Conservation (phyloP, 129 eudicot genomes). For the Centrapalus pauciflorus region DNA sequence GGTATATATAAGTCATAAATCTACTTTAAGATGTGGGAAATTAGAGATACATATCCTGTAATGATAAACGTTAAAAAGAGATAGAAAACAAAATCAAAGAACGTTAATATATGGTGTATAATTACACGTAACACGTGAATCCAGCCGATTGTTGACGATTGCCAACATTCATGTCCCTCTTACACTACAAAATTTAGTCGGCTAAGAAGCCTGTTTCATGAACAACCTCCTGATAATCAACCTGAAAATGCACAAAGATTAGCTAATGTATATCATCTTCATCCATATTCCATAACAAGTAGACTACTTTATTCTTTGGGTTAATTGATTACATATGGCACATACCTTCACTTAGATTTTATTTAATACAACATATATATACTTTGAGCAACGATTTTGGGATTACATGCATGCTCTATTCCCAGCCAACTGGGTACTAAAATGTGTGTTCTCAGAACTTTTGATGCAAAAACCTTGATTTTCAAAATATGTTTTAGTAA, state of each 20-base stretch:
- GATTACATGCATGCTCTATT: no score
- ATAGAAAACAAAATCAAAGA: background rate
- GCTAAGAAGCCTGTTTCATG: slow-evolving; percentile 16
- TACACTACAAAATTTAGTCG: slow-evolving; percentile 33
- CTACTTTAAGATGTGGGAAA: background rate
- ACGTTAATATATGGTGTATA: background rate
- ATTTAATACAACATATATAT: no score
- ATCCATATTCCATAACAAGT: no score
- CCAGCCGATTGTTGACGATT: background rate
- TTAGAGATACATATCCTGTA: slow-evolving; percentile 12
- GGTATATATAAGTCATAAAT: background rate
- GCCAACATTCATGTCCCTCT: slow-evolving; percentile 16
- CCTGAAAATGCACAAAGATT: slow-evolving; percentile 29
- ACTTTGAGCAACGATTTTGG: no score
- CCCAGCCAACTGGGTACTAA: no score
- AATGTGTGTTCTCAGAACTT: no score
- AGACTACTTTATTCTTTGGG: background rate
- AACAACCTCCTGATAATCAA: slow-evolving; percentile 19
- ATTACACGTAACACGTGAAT: slow-evolving; percentile 18
- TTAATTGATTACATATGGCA: no score
- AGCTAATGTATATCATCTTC: background rate
- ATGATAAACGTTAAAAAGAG: background rate
- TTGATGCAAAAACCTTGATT: no score
- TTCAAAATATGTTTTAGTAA: no score
- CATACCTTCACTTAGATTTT: no score